These are phyloP conservation scores for Botrytis deweyae DNA, from an alignment of 2,329 filamentous ascomycete species.

Conservation along the genomic window DNA sequence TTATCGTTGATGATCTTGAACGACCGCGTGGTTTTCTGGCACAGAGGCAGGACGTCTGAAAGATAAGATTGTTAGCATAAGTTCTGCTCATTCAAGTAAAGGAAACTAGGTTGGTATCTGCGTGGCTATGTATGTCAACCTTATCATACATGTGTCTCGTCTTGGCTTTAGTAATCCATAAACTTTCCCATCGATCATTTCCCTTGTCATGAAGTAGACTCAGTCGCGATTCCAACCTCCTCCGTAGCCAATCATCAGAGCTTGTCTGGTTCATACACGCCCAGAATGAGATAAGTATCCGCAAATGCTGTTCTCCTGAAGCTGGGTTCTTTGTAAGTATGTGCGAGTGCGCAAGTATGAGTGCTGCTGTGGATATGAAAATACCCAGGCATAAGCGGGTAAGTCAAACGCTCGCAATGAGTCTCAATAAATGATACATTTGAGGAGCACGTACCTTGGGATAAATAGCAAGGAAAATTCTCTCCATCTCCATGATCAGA, in stretches of 20 bases:
- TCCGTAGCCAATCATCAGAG: background rate
- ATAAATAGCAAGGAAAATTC: accelerated
- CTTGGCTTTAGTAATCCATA: background rate
- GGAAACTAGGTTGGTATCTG: background rate
- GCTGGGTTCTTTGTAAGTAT: background rate
- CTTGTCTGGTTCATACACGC: background rate
- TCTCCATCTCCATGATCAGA: background rate
- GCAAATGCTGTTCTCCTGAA: accelerated
- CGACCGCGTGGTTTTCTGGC: background rate
- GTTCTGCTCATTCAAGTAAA: background rate
- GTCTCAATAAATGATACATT: background rate
- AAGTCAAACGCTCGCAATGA: background rate
- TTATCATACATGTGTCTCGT: background rate
- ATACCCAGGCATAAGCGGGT: background rate
- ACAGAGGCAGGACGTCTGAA: background rate
- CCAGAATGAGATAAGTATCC: too few species aligned
- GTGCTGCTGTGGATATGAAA: accelerated
- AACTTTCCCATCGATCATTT: background rate
- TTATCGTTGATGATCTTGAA: background rate
- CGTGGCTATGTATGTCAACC: background rate
- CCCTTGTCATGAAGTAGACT: background rate
- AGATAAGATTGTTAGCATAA: background rate
- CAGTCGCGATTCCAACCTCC: background rate
- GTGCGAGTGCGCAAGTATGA: background rate
- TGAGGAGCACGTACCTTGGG: background rate